Evolutionary conservation across 768 basidiomycete species (phyloP).

Genomic region (Tephrocybe rancida): DNA sequence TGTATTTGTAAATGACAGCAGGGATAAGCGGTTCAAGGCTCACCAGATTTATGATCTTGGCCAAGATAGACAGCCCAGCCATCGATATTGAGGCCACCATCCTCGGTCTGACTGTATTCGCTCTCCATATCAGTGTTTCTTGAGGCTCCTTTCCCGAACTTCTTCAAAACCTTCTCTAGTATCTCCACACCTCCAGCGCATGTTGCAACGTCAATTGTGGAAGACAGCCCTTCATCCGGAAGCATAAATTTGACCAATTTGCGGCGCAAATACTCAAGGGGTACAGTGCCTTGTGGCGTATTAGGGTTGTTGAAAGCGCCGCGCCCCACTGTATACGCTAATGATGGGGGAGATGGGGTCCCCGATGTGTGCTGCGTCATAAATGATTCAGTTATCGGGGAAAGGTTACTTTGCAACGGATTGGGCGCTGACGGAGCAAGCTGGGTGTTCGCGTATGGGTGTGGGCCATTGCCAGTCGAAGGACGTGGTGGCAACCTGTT

Average conservation of each 20-base stretch:
- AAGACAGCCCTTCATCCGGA: conserved; percentile 78
- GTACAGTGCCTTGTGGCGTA: conserved; percentile 45
- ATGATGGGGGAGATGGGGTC: conserved; percentile 52
- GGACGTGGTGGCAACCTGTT: conserved; percentile 48
- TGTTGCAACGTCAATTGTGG: conserved; percentile 79
- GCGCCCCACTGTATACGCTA: conserved; percentile 56
- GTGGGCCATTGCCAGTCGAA: conserved; percentile 41
- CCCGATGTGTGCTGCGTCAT: conserved; percentile 27
- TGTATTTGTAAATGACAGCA: conserved; percentile 3
- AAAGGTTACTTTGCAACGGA: conserved; percentile 49
- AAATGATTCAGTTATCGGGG: conserved; percentile 76
- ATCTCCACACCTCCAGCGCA: conserved; percentile 85
- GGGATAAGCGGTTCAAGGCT: conserved; percentile 20
- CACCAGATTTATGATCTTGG: conserved; percentile 54
- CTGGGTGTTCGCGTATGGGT: conserved; percentile 65
- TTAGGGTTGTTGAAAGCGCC: conserved; percentile 56
- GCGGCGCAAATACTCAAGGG: conserved; percentile 77
- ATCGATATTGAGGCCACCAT: conserved; percentile 79
- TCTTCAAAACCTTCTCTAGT: conserved; percentile 85
- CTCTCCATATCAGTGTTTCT: conserved; percentile 45
- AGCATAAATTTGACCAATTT: conserved; percentile 89
- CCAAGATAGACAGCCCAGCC: conserved; percentile 88
- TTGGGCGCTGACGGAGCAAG: conserved; percentile 38
- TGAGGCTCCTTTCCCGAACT: conserved; percentile 72
- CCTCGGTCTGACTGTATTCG: conserved; percentile 66